A percentile compares a stretch with the other conserved stretches of the same genome.
These are phyloP conservation scores for Phytophthora colocasiae DNA, from an alignment of 352 stramenopile genomes.

Conservation along the genomic window DNA sequence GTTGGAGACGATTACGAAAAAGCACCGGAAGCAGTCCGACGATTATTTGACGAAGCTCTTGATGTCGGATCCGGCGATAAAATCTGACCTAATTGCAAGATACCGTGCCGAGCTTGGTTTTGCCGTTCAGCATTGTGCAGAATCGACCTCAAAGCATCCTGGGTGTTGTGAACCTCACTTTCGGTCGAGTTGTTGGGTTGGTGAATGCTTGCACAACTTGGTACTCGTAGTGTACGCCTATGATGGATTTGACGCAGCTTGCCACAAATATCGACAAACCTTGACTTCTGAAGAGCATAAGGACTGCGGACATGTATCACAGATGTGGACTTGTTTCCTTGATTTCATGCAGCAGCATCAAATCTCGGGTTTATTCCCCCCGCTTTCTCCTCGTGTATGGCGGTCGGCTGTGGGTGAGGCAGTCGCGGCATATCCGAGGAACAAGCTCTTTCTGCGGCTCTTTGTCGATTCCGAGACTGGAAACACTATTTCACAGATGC, in stretches of 20 bases:
- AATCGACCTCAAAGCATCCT: constrained; percentile 8
- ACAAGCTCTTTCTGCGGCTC: constrained; percentile 67
- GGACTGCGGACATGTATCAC: constrained; percentile 34
- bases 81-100: constrained; percentile 35
- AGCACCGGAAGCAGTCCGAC: constrained; percentile 19
- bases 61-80: constrained; percentile 25
- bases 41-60: constrained; percentile 31
- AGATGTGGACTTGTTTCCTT: constrained; percentile 54
- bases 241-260: constrained; percentile 59
- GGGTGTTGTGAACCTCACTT: not conserved
- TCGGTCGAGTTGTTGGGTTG: constrained; percentile 32
- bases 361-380: constrained; percentile 33
- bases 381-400: constrained; percentile 64
- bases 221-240: constrained; percentile 60
- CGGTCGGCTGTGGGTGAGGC: constrained; percentile 43
- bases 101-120: constrained; percentile 58
- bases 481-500: constrained; percentile 75
- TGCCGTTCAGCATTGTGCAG: constrained; percentile 38
- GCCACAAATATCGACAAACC: constrained; percentile 47
- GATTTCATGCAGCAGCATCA: constrained; percentile 73
- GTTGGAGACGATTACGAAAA: constrained; percentile 50
- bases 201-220: constrained; percentile 73
- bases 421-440: constrained; percentile 49
- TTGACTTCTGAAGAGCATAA: constrained; percentile 20
- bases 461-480: constrained; percentile 78